A percentile compares a stretch with the other conserved stretches of the same genome.
Evolutionary conservation across 73 alveolate species (phyloP).

Genomic region (Urostyla sp.): DNA sequence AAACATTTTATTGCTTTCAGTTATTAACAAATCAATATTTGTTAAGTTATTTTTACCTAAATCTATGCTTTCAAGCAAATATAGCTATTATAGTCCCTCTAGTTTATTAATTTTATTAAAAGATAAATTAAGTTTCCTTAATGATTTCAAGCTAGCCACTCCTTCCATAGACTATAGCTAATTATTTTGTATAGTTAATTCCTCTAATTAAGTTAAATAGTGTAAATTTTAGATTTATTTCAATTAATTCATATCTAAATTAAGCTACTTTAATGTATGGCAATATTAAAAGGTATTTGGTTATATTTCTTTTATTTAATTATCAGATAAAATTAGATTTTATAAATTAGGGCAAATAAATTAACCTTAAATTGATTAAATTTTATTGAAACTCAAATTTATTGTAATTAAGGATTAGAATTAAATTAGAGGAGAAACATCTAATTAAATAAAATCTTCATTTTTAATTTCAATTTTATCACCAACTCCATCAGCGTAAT

Average conservation of each 20-base stretch:
- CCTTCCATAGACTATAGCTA: constrained; percentile 32
- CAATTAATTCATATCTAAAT: constrained; percentile 30
- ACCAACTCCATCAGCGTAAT: no score
- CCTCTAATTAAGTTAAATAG: not conserved
- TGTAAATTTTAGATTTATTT: not conserved
- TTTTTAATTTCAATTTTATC: constrained; percentile 44
- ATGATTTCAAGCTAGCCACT: not conserved
- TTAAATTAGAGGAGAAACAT: not conserved
- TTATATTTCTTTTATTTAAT: constrained; percentile 20
- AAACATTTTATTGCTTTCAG: constrained; percentile 17
- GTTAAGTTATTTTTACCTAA: constrained; percentile 44
- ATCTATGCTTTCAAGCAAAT: constrained; percentile 17
- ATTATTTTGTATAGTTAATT: constrained; percentile 12
- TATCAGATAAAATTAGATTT: constrained; percentile 37
- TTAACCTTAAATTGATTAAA: not conserved
- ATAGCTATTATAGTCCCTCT: constrained; percentile 6
- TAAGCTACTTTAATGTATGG: not conserved
- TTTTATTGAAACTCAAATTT: constrained; percentile 23
- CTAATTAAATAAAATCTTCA: constrained; percentile 2
- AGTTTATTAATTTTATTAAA: constrained; percentile 17
- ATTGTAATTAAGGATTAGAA: not conserved
- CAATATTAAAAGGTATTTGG: not conserved
- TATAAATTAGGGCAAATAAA: constrained; percentile 16
- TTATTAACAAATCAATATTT: constrained; percentile 21
- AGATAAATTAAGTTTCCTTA: constrained; percentile 33